Evolutionary conservation across 768 basidiomycete genomes (phyloP), one percentile per base, ranked within the genome.

Genomic region (Termitomyces bulborhizus): DNA sequence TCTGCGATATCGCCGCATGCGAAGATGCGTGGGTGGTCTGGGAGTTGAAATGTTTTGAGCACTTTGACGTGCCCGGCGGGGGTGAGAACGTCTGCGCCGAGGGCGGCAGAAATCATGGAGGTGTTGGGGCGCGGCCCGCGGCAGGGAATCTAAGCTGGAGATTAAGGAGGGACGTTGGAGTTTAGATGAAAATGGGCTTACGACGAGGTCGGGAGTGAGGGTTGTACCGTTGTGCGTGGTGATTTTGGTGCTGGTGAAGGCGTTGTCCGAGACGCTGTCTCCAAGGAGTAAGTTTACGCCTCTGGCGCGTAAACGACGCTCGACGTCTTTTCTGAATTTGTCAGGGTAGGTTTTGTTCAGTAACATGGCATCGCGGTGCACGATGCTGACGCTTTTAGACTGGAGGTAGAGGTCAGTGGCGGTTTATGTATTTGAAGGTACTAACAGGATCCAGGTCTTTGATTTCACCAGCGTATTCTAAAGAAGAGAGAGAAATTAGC

Each of bases 1-100:
- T 84, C 81, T 54, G 83, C 77, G 55, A 83, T 74, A 62, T 90
- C 87, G 1, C 87, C 87, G 2, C 69, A 73, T 0, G 86, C 88
- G 54, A 84, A 88, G 13, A 89, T 78, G 55, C 74, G 73, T 0
- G 79, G 69, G 63, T 84, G 68, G 0, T 65, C 66, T 4, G 59
- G 62, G 4, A 89, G 66, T 61, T 86, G 84, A 42, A 89, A 72
- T 0, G 83, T 85, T 2, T 81, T 73, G 27, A 68, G 63, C 9
- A 88, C 74, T 58, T 78, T 80, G 51, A 86, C 76, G 44, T 60
- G 68, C 51, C 67, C 80, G 64, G 58, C 55, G 32, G 44, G 61
- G 26, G 60, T 71, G 6, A 87, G 76, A 9, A 63, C 61, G 39
- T 63, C 67, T 0, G 63, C 51, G 0, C 70, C 72, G 6, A 78